Evolutionary conservation across 495 filamentous ascomycete species (phyloP), one percentile per base, ranked within the genome.

Genomic region (Astrothelium macrocarpum): DNA sequence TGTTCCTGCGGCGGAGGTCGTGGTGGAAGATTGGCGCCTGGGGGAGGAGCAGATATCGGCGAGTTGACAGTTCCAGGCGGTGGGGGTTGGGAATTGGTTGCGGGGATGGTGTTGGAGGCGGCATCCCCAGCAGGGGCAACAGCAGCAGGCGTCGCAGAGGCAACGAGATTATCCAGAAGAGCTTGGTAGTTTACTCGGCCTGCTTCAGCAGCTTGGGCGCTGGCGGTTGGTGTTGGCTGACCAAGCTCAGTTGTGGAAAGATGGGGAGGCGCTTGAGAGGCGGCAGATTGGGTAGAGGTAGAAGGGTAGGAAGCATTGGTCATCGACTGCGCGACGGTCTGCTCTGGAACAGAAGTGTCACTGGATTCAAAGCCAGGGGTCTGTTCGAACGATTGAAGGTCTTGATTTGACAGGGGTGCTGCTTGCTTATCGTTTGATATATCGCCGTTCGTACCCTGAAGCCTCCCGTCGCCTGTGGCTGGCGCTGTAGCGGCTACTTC

Each of bases 1-100:
- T 82, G 80, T 64, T 81, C 81, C 63, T 82, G 74, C 60, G 79
- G 71, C 12, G 79, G 78, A 16, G 82, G 81, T 67, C 81, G 78
- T 61, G 84, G 78, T 59, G 80, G 79, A 45, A 86, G 79, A 64
- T 78, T 81, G 60, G 77, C 73, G 66, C 77, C 71, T 64, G 79
- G 75, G 62, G 79, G 71, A 63, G 79, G 71, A 70, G 78, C 68
- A 65, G 80, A 67, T 62, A 71, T 66, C 62, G 72, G 71, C 65
- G 79, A 62, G 32, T 59, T 59, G 42, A 63, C 59, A 59, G 59
- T 53, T 66, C 65, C 64, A 63, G 66, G 68, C 23, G 65, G 26
- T n/a, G 64, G 58, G 43, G 63, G 65, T 28, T 62, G 59, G 60
- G 59, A 49, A 60, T 59, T 62, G 63, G 61, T 61, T 32, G 69